A percentile compares a stretch with the other conserved stretches of the same genome.
These are phyloP conservation scores for Penicillium sp. DNA, from an alignment of 2,329 filamentous ascomycete species.

Conservation along the genomic window DNA sequence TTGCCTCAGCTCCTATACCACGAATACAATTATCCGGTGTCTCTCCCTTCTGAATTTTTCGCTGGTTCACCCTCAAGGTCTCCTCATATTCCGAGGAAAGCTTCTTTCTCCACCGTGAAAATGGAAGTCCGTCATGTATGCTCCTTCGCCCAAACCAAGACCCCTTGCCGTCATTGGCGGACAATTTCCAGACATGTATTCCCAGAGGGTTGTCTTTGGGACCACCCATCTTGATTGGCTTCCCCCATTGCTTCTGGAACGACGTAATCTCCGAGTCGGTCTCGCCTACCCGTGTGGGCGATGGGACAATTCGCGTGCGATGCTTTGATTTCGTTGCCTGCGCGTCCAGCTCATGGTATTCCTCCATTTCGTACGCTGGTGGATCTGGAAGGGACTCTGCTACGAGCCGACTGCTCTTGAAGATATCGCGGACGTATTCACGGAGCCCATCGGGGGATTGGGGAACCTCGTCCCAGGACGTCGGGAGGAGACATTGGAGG, in stretches of 20 bases:
- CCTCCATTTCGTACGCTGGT: constrained; percentile 41
- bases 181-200: constrained; percentile 78
- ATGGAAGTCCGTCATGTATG: constrained; percentile 76
- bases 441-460: constrained; percentile 54
- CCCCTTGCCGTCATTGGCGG: constrained; percentile 77
- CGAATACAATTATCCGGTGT: constrained; percentile 77
- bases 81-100: constrained; percentile 79
- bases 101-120: constrained; percentile 75
- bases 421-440: constrained; percentile 61
- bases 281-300: constrained; percentile 54
- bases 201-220: constrained; percentile 73
- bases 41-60: constrained; percentile 66
- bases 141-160: constrained; percentile 88
- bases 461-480: constrained; percentile 57
- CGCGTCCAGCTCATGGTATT: constrained; percentile 39
- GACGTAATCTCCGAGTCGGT: constrained; percentile 58
- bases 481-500: constrained; percentile 60
- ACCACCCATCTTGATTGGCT: constrained; percentile 66
- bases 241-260: constrained; percentile 82
- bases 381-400: constrained; percentile 73
- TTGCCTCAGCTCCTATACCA: constrained; percentile 80
- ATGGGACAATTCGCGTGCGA: constrained; percentile 53
- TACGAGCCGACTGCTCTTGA: constrained; percentile 69
- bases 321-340: constrained; percentile 43
- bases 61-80: constrained; percentile 70